phyloP scores from a whole-genome alignment of 176 grass and related monocot genomes.

The Stipa capillata region DNA sequence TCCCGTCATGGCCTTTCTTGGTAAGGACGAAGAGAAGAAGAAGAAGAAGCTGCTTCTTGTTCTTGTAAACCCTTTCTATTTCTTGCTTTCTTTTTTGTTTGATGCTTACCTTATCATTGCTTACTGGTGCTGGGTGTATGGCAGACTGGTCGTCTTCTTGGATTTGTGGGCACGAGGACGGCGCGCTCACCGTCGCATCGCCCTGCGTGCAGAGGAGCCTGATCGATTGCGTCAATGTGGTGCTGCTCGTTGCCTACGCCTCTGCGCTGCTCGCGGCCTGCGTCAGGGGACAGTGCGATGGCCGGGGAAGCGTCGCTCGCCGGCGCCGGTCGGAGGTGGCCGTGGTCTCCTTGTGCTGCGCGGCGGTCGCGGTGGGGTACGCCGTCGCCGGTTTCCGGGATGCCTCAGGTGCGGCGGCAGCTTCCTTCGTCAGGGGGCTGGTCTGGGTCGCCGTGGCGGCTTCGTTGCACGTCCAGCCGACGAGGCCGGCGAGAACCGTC shows the following conservation, averaged over 20 bases:
- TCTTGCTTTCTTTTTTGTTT: not conserved
- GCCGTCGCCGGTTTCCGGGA: not conserved
- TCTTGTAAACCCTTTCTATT: not conserved
- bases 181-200: constrained; percentile 1
- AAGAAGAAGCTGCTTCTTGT: not conserved
- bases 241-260: constrained; percentile 18
- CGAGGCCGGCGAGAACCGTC: constrained; percentile 10
- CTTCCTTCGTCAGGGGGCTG: constrained; percentile 32
- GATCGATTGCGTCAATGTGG: constrained; percentile 24
- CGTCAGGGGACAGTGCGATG: not conserved
- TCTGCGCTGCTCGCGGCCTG: constrained; percentile 1
- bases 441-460: constrained; percentile 40
- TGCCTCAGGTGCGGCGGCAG: not conserved
- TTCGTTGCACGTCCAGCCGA: constrained; percentile 50
- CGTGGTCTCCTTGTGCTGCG: constrained; percentile 19
- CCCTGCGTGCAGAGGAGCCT: constrained; percentile 37
- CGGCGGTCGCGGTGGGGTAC: not conserved
- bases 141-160: constrained; percentile 34
- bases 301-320: not conserved
- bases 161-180: constrained; percentile 10
- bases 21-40: constrained; percentile 17
- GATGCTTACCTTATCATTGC: not conserved
- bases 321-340: not conserved
- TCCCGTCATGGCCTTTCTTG: constrained; percentile 19
- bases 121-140: not conserved